phyloP scores from a whole-genome alignment of 2,329 filamentous ascomycete species.

The Xylariales sp. region DNA sequence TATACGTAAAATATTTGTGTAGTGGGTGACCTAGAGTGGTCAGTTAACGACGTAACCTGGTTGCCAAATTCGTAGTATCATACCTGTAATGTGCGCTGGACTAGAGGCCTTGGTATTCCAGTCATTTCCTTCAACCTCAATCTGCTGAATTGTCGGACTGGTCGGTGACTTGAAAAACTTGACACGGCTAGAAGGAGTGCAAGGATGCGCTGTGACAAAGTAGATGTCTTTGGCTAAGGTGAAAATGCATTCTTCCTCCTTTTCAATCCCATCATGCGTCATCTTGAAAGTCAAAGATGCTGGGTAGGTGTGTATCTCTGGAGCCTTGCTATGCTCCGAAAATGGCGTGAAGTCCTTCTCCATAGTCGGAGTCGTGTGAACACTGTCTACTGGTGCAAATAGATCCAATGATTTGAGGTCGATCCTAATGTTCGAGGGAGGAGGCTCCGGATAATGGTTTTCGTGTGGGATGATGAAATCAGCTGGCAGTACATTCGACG shows the following conservation, averaged over 20 bases:
- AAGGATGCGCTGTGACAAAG: slow-evolving; percentile 64
- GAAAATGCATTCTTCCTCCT: slow-evolving; percentile 36
- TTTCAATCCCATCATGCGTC: slow-evolving; percentile 34
- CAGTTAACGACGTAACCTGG: no score
- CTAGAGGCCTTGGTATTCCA: slow-evolving; percentile 39
- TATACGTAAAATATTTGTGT: slow-evolving; percentile 59
- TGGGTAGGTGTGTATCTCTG: slow-evolving; percentile 32
- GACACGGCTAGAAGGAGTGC: slow-evolving; percentile 52
- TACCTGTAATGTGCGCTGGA: slow-evolving; percentile 44
- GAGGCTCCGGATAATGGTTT: slow-evolving; percentile 44
- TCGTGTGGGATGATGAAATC: slow-evolving; percentile 61
- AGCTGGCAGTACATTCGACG: slow-evolving; percentile 49
- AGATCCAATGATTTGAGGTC: slow-evolving; percentile 49
- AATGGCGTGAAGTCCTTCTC: slow-evolving; percentile 34
- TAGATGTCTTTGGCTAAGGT: slow-evolving; percentile 53
- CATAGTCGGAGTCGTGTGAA: slow-evolving; percentile 39
- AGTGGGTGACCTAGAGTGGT: slow-evolving; percentile 51
- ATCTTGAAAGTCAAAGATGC: slow-evolving; percentile 38
- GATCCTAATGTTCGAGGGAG: slow-evolving; percentile 42
- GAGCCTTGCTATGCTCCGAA: slow-evolving; percentile 27
- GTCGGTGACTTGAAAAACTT: slow-evolving; percentile 55
- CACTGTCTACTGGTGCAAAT: slow-evolving; percentile 36
- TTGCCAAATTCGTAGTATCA: no score
- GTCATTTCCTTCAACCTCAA: slow-evolving; percentile 45
- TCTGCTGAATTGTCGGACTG: slow-evolving; percentile 55